Evolutionary conservation across 2,329 filamentous ascomycete species (phyloP).

Genomic region (Dichotomopilus funicola): DNA sequence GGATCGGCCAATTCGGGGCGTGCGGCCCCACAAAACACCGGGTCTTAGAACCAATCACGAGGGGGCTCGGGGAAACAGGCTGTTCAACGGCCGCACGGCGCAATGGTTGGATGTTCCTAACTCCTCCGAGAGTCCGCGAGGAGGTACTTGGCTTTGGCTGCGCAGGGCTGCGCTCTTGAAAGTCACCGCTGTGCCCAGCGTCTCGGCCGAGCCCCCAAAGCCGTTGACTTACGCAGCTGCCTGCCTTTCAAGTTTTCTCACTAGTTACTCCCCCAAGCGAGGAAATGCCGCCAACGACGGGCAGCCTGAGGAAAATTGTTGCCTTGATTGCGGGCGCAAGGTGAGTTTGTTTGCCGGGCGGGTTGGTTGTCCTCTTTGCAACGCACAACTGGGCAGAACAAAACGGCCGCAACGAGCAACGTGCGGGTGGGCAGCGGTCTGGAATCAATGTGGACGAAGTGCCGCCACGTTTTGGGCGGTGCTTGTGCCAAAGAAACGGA

Average conservation of each 20-base stretch:
- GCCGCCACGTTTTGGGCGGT: neutral
- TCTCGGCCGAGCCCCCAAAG: too few species aligned
- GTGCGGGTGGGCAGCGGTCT: neutral
- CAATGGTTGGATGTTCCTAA: conserved; percentile 1
- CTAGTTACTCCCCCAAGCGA: too few species aligned
- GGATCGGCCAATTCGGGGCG: conserved; percentile 3
- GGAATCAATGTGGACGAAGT: neutral
- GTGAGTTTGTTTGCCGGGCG: neutral
- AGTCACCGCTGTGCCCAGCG: neutral
- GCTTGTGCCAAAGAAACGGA: conserved; percentile 5
- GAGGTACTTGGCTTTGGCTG: conserved; percentile 1
- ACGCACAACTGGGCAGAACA: too few species aligned
- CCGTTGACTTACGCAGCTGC: too few species aligned
- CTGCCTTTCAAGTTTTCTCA: neutral
- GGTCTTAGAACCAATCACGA: conserved; percentile 14
- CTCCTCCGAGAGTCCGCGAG: neutral
- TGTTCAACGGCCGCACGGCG: conserved; percentile 18
- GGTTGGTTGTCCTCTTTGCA: neutral
- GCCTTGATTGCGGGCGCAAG: too few species aligned
- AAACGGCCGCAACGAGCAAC: too few species aligned
- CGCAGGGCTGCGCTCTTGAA: neutral
- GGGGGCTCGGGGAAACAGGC: conserved; percentile 16
- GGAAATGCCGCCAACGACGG: too few species aligned
- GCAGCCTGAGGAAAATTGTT: too few species aligned
- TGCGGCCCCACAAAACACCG: neutral